Conservation (phyloP, 2,329 filamentous ascomycete genomes). For the Talaromyces sp. region DNA sequence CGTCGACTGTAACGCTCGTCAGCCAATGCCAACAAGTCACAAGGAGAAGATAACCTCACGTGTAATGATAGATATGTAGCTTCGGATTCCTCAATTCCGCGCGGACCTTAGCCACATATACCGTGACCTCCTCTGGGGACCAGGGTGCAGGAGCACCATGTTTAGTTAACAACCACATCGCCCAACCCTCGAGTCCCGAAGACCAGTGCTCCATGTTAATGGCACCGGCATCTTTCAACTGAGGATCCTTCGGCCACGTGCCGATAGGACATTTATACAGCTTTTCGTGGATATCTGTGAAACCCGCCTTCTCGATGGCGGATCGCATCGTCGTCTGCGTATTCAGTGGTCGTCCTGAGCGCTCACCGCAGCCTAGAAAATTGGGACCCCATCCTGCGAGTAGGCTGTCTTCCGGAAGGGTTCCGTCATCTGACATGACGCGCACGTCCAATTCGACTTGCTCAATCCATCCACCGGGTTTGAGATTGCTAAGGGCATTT, state of each 20-base stretch:
- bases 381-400: constrained; percentile 24
- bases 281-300: constrained; percentile 25
- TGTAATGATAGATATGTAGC: constrained; percentile 24
- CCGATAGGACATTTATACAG: constrained; percentile 26
- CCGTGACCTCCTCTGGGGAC: constrained; percentile 27
- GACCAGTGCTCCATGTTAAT: constrained; percentile 26
- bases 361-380: constrained; percentile 23
- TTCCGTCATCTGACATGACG: constrained; percentile 23
- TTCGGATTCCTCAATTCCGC: constrained; percentile 24
- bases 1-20: constrained; percentile 1
- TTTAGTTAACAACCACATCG: constrained; percentile 27
- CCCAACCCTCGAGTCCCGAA: constrained; percentile 26
- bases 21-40: not conserved
- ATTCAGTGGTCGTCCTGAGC: constrained; percentile 23
- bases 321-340: constrained; percentile 24
- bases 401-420: constrained; percentile 21
- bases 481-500: constrained; percentile 17
- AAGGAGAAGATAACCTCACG: constrained; percentile 16
- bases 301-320: constrained; percentile 25
- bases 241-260: constrained; percentile 24
- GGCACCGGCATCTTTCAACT: constrained; percentile 21
- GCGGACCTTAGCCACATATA: constrained; percentile 26
- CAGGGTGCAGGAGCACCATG: constrained; percentile 24
- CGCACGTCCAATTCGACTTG: constrained; percentile 23
- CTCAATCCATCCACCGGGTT: constrained; percentile 24